Evolutionary conservation across 345 rosid species (phyloP), one percentile per base, ranked within the genome.

Genomic region (Gossypium bickii): DNA sequence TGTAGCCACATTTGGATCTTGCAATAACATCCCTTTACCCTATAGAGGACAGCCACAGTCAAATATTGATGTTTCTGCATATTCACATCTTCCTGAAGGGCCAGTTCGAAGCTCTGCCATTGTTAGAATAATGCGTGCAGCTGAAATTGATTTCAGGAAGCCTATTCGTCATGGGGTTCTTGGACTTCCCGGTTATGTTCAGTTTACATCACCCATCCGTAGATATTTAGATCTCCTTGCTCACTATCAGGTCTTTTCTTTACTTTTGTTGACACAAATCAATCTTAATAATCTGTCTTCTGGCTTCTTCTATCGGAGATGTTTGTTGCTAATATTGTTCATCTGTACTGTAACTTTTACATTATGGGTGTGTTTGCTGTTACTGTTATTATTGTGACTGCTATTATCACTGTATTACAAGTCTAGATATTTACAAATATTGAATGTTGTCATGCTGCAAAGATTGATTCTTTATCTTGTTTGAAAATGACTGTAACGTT

Each of bases 1-100:
- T 76, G 72, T 94, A 76, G 98, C 98, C 57, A 85, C 93, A 51
- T 94, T 82, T 79, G 97, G 98, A 56, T 89, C 87, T 55, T 74
- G 63, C 78, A 87, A 90, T 76, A 89, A 89, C 78, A 85, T 94
- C 67, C 88, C 95, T 34, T 82, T 94, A 82, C 98, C 98, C 8
- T 94, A 92, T 79, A 85, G 98, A 87, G 98, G 98, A 80, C 98
- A 94, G 78, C 97, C 97, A 10, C 98, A 94, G 71, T 89, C 93
- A 44, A 85, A 91, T 74, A 86, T 92, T n/a, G 97, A 94, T 76
- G 78, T 84, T 58, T 89, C 97, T 72, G 85, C 89, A 80, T 92
- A 89, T 80, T 77, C 87, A 52, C 95, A 94, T 63, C 95, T 94
- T 84, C 97, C 97, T 55, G 93, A 94, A 84, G 98, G 98, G 75